Base-by-base conservation (phyloP, 2,329 filamentous ascomycete genomes). In the Endoconidiophora polonica region DNA sequence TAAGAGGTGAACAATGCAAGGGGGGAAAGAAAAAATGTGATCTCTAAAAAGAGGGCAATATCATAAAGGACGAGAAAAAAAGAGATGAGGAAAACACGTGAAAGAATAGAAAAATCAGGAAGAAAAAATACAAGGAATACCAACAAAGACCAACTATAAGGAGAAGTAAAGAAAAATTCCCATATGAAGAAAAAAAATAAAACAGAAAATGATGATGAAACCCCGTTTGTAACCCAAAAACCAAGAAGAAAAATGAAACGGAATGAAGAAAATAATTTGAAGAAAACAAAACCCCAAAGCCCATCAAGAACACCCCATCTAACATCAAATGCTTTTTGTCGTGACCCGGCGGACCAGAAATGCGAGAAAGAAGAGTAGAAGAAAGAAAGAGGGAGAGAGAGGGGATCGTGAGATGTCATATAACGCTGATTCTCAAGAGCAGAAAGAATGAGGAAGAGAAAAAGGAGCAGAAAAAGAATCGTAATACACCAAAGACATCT, bases 1-100 rank as follows among this genome's bases (percentile, higher is more conserved):
- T 18, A 18, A 18, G 16, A 18, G 16, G 16, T 18, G 16, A 18
- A 18, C 16, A 18, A 18, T 18, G 16, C 16, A 18, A 18, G 16
- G 16, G 16, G 16, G 16, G 69, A 66, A 61, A 65, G 62, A 62
- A 59, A 61, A 61, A 55, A n/a, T 9, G 14, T 33, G 23, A 24
- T 10, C 10, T 5, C 16, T 33, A 7, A 9, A 10, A 26, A 26
- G 12, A 12, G 18, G 37, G 6, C 29, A 22, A 23, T 44, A 2
- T n/a, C 4, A 33, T 26, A 26, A 37, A 49, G 7, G 29, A 38
- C 22, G 14, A 44, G 41, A 40, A 47, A 37, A 43, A 26, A 18
- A 40, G 18, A 46, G 43, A 10, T 18, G 16, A 18, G 16, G 16
- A 18, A 18, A 18, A 18, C 16, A 18, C 16, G 16, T 18, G 16